A percentile compares a stretch with the other conserved stretches of the same genome.
phyloP scores from a whole-genome alignment of 1,139 yeast species.

The Scheffersomyces parashehatae region DNA sequence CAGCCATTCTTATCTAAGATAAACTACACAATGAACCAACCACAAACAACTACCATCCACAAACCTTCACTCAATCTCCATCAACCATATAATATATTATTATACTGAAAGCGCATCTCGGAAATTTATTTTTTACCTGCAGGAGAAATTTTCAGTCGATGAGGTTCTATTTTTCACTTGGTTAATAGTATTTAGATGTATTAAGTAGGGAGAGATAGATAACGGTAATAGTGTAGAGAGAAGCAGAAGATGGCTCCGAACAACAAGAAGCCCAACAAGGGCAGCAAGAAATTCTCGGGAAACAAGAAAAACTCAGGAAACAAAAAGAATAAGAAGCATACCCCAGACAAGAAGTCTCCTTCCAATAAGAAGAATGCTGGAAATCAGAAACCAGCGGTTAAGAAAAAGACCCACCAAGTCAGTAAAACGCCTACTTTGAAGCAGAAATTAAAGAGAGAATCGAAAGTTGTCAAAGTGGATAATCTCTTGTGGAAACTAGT shows the following conservation, averaged over 20 bases:
- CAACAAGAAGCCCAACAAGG: slow-evolving; percentile 4
- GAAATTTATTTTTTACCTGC: too few relatives aligned
- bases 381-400: slow-evolving; percentile 5
- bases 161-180: too few relatives aligned
- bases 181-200: too few relatives aligned
- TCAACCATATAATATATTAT: too few relatives aligned
- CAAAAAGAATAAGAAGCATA: too few relatives aligned
- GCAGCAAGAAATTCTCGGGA: not conserved
- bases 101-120: too few relatives aligned
- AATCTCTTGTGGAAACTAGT: slow-evolving; percentile 77
- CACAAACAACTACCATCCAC: too few relatives aligned
- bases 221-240: not conserved
- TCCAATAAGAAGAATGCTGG: slow-evolving; percentile 2
- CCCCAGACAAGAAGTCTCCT: not conserved
- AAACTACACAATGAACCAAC: too few relatives aligned
- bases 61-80: too few relatives aligned
- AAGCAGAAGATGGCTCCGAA: not conserved
- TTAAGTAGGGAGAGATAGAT: too few relatives aligned
- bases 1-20: not conserved
- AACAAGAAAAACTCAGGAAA: too few relatives aligned
- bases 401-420: slow-evolving; percentile 7
- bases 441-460: slow-evolving; percentile 32
- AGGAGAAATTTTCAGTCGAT: too few relatives aligned
- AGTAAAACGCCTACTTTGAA: slow-evolving; percentile 30
- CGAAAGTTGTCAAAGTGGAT: slow-evolving; percentile 50